Evolutionary conservation across 306 rosid genomes (phyloP).

Genomic region (Gleditsia sinensis): DNA sequence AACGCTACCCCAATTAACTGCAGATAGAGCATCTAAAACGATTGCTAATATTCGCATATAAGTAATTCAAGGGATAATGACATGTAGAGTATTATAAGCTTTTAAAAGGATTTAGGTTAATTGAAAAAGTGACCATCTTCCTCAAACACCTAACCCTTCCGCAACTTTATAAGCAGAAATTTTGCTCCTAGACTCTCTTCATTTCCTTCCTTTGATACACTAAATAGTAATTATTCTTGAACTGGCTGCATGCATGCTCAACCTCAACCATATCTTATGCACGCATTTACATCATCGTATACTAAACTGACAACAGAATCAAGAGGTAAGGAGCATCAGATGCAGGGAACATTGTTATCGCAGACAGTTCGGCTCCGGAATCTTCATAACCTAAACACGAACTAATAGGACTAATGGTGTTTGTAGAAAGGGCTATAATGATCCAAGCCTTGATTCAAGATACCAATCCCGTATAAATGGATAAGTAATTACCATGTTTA

Average conservation of each 20-base stretch:
- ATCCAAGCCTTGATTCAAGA: conserved; percentile 8
- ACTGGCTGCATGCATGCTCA: background rate
- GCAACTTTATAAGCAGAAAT: background rate
- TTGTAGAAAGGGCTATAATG: background rate
- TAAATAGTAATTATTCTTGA: background rate
- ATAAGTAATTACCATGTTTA: conserved; percentile 23
- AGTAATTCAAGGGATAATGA: conserved; percentile 7
- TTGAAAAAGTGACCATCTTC: background rate
- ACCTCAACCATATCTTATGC: conserved; percentile 5
- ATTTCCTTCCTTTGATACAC: background rate
- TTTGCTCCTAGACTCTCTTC: background rate
- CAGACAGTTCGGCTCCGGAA: background rate
- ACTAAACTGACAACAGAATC: conserved; percentile 2
- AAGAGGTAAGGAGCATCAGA: conserved; percentile 8
- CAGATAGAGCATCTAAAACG: background rate
- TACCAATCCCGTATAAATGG: background rate
- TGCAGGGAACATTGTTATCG: background rate
- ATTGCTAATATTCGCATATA: background rate
- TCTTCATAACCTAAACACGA: background rate
- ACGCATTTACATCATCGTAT: background rate
- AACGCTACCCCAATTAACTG: background rate
- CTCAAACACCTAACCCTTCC: conserved; percentile 9
- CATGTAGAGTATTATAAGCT: conserved; percentile 9
- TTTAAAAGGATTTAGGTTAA: background rate
- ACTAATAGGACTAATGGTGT: too few relatives aligned